Base-by-base conservation (phyloP, 768 basidiomycete genomes). In the Daedaleopsis nitida region DNA sequence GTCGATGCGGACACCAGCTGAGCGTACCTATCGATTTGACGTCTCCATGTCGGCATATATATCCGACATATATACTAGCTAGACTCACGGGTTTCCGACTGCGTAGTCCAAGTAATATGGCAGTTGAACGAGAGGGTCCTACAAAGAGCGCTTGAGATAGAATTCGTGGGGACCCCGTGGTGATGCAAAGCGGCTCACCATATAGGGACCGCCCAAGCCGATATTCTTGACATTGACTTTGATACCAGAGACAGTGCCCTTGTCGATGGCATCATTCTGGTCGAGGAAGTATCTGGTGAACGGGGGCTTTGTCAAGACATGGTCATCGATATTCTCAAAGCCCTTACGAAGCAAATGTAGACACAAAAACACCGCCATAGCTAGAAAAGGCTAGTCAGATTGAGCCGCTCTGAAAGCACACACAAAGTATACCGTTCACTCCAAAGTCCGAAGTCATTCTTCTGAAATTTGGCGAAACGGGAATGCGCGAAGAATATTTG, bases 201-300 rank as follows among this genome's bases (percentile, higher is more conserved):
- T 86, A 16, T 86, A 70, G 14, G 85, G 85, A 63, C 87, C 78
- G 13, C 86, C 86, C 19, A 88, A 75, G 17, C 83, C 86, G 17
- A 86, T 77, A 17, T 78, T 76, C 68, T 85, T 80, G 10, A 88
- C 77, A 63, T 86, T 86, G 39, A 88, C 76, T 2, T 70, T 73
- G 7, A 80, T 59, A 1, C 85, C 86, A 3, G 70, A 64, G 3
- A 82, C 63, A 0, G 68, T 76, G 9, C 82, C 81, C 5, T 74
- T 71, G 5, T 76, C 75, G 51, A 88, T 86, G 12, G 78, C 83
- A 37, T 78, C 73, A 58, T 88, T 87, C 69, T 86, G 85, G 7
- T 78, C 66, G 11, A 86, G 74, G 77, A 88, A 84, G 63, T 85
- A 74, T 10, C 75, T 74, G 37, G 8, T 5, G 9, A n/a, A 21